Percentiles rank a stretch among this genome's conserved stretches.
Conservation (phyloP, 176 grass and related monocot genomes). For the Zoysia japonica region DNA sequence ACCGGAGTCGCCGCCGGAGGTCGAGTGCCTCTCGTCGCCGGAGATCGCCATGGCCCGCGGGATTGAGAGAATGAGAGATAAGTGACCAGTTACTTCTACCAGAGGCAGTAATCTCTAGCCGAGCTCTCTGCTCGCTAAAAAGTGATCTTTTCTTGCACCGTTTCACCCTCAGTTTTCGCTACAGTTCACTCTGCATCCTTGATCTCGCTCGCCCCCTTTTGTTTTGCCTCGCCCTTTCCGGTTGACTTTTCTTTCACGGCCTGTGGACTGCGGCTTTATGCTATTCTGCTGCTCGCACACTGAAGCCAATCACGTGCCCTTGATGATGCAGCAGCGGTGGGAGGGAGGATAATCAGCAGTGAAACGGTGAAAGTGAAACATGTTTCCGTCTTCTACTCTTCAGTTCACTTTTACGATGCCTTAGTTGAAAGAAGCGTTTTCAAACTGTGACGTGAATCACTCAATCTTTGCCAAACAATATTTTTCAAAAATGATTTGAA, state of each 20-base stretch:
- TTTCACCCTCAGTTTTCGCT: slow-evolving; percentile 41
- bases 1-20: slow-evolving; percentile 39
- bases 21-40: slow-evolving; percentile 53
- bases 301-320: slow-evolving; percentile 40
- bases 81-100: slow-evolving; percentile 38
- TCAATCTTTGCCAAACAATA: too few relatives aligned
- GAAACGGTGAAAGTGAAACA: neutral
- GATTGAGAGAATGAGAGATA: neutral
- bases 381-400: too few relatives aligned
- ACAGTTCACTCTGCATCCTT: slow-evolving; percentile 38
- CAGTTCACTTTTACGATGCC: too few relatives aligned
- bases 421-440: too few relatives aligned
- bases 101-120: neutral
- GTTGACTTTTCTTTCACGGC: slow-evolving; percentile 41
- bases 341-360: neutral
- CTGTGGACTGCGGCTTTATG: slow-evolving; percentile 42
- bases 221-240: slow-evolving; percentile 26
- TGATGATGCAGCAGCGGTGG: neutral
- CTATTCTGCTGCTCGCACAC: slow-evolving; percentile 21
- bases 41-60: slow-evolving; percentile 65
- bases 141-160: slow-evolving; percentile 34
- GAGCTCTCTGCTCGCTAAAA: slow-evolving; percentile 21
- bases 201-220: neutral
- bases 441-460: too few relatives aligned
- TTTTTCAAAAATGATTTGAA: too few relatives aligned